Evolutionary conservation across 371 early-diverging fungal genomes (phyloP).

Genomic region (Entomophthora muscae): DNA sequence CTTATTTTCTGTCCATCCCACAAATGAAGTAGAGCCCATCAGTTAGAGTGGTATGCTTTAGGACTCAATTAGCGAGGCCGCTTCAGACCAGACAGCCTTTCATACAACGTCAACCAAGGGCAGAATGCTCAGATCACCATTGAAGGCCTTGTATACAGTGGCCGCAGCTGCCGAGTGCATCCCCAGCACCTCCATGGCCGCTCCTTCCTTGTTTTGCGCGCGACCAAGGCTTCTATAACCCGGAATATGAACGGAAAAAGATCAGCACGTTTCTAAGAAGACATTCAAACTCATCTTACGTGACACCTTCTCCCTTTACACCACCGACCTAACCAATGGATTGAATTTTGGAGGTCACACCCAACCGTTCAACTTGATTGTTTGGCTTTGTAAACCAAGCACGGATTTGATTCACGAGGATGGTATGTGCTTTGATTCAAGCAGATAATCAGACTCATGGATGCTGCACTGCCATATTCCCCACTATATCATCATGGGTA

Average conservation of each 20-base stretch:
- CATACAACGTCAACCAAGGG: not conserved
- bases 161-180: not conserved
- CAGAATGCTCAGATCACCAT: not conserved
- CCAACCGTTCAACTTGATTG: not conserved
- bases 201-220: not conserved
- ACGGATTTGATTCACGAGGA: not conserved
- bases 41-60: not conserved
- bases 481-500: constrained; percentile 24
- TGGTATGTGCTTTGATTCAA: constrained; percentile 5
- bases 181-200: constrained; percentile 5
- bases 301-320: not conserved
- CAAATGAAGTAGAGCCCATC: not conserved
- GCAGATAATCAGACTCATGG: constrained; percentile 31
- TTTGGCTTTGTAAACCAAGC: not conserved
- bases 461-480: constrained; percentile 29
- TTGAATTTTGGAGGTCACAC: not conserved
- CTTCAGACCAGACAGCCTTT: not conserved
- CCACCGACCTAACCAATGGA: not conserved
- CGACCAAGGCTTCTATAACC: not conserved
- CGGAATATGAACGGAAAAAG: not conserved
- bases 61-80: not conserved
- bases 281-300: not conserved
- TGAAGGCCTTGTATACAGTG: not conserved
- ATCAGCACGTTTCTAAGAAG: not conserved
- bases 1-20: not conserved